Evolutionary conservation across 2,329 filamentous ascomycete genomes (phyloP).

Genomic region (Exutisphaerella laricina): DNA sequence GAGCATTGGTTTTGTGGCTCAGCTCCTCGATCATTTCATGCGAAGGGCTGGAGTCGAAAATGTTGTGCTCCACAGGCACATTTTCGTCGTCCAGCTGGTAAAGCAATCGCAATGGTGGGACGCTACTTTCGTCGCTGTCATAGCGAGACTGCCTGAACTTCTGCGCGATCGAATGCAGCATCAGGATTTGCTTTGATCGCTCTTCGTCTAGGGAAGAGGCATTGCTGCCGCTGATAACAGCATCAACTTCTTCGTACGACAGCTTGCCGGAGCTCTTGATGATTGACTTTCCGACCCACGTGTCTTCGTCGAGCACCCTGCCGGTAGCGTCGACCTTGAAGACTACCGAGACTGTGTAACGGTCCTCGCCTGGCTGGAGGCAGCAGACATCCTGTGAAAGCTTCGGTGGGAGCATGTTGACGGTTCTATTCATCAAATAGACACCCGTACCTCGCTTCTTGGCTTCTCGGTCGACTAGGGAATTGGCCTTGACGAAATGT

Average conservation of each 20-base stretch:
- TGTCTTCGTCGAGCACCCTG: constrained; percentile 72
- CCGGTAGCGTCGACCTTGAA: constrained; percentile 86
- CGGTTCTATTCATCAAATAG: constrained; percentile 85
- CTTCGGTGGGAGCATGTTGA: constrained; percentile 79
- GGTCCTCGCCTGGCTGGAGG: constrained; percentile 77
- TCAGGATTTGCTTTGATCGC: constrained; percentile 69
- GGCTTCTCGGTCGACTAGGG: constrained; percentile 90
- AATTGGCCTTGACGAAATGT: constrained; percentile 95
- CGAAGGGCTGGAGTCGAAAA: constrained; percentile 83
- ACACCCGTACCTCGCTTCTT: constrained; percentile 97
- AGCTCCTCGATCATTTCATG: constrained; percentile 95
- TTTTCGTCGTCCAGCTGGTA: constrained; percentile 98
- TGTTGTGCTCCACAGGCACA: constrained; percentile 90
- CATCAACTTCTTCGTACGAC: constrained; percentile 78
- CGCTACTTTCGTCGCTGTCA: constrained; percentile 65
- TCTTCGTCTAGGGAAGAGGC: constrained; percentile 56
- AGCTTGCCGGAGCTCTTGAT: constrained; percentile 88
- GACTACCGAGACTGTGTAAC: constrained; percentile 85
- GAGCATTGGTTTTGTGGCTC: constrained; percentile 84
- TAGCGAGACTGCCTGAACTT: constrained; percentile 89
- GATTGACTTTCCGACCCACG: constrained; percentile 89
- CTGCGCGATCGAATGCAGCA: constrained; percentile 72
- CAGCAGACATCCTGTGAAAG: constrained; percentile 85
- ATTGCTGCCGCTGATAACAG: constrained; percentile 61
- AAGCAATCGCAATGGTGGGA: constrained; percentile 79